A percentile compares a stretch with the other conserved stretches of the same genome.
Evolutionary conservation across 495 filamentous ascomycete genomes (phyloP).

Genomic region (Hyaloscypha bicolor): DNA sequence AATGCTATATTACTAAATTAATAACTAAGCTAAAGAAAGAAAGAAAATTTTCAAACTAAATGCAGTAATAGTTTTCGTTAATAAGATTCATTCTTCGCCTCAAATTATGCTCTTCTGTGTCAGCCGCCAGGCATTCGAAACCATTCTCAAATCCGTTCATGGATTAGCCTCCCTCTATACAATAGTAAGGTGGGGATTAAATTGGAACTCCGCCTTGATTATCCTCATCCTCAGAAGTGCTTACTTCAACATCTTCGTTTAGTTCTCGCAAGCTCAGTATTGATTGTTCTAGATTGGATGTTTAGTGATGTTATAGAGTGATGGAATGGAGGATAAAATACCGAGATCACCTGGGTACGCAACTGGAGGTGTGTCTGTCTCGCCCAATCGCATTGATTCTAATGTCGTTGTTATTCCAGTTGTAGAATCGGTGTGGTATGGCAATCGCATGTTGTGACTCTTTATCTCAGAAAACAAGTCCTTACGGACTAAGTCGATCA

Average conservation of each 20-base stretch:
- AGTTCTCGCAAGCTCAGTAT: background rate
- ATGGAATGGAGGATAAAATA: background rate
- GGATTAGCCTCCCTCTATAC: background rate
- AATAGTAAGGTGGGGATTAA: background rate
- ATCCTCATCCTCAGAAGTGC: background rate
- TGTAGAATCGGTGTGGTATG: constrained; percentile 2
- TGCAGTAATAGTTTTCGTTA: too few species aligned
- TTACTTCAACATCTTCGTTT: background rate
- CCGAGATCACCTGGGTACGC: background rate
- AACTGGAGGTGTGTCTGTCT: background rate
- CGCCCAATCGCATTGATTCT: background rate
- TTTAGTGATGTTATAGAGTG: background rate
- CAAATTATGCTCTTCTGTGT: background rate
- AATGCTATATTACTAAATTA: too few species aligned
- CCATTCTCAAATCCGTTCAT: background rate
- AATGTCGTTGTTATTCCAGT: constrained; percentile 1
- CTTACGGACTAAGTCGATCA: background rate
- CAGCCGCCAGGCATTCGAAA: background rate
- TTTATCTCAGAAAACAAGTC: background rate
- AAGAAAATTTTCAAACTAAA: too few species aligned
- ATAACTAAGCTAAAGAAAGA: too few species aligned
- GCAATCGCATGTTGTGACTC: constrained; percentile 1
- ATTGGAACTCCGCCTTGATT: background rate
- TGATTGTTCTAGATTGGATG: background rate
- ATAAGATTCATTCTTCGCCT: background rate